Base-by-base conservation (phyloP, 2,329 filamentous ascomycete species). In the Aspergillus aculeatinus region DNA sequence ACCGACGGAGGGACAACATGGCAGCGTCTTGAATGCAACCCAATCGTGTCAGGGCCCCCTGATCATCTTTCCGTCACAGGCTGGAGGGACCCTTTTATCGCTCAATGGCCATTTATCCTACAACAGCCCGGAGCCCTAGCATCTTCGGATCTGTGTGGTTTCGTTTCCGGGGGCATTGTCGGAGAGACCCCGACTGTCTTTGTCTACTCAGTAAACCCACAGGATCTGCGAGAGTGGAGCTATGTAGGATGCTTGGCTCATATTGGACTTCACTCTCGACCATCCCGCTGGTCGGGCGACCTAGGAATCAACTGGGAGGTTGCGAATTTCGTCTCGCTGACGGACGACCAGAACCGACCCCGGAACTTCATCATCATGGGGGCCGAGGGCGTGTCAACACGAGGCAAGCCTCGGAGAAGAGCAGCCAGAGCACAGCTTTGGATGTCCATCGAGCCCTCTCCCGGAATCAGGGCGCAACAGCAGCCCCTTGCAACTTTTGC, bases 271-370 rank as follows among this genome's bases (percentile, higher is more conserved):
- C 78, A 78, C 25, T 72, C 75, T 29, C 68, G 69, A 5, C 68
- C 76, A 0, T 79, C 79, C 0, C 69, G 72, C 51, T 84, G 82
- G 81, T 78, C 76, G 0, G 80, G 81, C 2, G 80, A 83, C 49
- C 72, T 82, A 11, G 82, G 82, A 0, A 71, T 78, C 10, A 84
- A 84, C 55, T 83, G 81, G 80, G 81, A 84, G 62, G 79, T 80
- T 10, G 77, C 75, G 23, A 83, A 81, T 63, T 76, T 83, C 50
- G 69, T 79, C 63, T 79, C 77, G 0, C 68, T 83, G 16, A 64
- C 59, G 1, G 74, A 79, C 16, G 65, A 71, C 1, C 66, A 72
- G 9, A 64, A 65, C 3, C 60, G 58, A 1, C 70, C 69, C 11
- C 69, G 66, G 44, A 72, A 81, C 33, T 80, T 83, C 54, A 62